Evolutionary conservation across 805 yeast genomes (phyloP), one percentile per base, ranked within the genome.

Genomic region (Sugiyamaella chiloensis): DNA sequence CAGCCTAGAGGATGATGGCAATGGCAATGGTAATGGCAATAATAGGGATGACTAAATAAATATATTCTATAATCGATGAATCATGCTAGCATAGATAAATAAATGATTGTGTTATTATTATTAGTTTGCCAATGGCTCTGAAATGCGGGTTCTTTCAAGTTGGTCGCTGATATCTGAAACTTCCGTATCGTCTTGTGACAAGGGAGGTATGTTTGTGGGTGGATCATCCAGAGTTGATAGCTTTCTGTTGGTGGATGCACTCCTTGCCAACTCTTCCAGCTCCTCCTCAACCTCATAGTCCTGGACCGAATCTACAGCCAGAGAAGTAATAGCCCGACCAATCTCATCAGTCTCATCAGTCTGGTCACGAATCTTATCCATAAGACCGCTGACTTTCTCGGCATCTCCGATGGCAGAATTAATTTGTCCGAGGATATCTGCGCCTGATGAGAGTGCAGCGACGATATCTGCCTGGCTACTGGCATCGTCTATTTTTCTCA

Each of bases 1-100:
- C 30, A 73, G 71, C 51, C 56, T 81, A 41, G 80, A 80, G 54
- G 81, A 78, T 53, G 78, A 78, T 27, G 52, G 30, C 4, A 12
- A 39, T 8, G 37, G 27, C 5, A 23, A 40, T 21, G 29, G 9
- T 11, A 11, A 26, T 26, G 29, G 11, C 7, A 7, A 7, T 8
- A 26, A 26, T 7, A 8, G 29, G 11, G 29, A 26, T 26, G 29
- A 7, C 7, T 26, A 11, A 26, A 26, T 26, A 26, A 11, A n/a
- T n/a, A n/a, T n/a, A n/a, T n/a, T n/a, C n/a, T n/a, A n/a, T n/a
- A n/a, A n/a, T n/a, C n/a, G n/a, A n/a, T n/a, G n/a, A n/a, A n/a
- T n/a, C n/a, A n/a, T n/a, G n/a, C n/a, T n/a, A 26, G 11, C 7
- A 26, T 11, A 8, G 11, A 26, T 26, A 26, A 26, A 26, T 26